Percentiles rank a stretch among this genome's conserved stretches.
Conservation (phyloP, 2,329 filamentous ascomycete species). For the Hansfordia pulvinata region DNA sequence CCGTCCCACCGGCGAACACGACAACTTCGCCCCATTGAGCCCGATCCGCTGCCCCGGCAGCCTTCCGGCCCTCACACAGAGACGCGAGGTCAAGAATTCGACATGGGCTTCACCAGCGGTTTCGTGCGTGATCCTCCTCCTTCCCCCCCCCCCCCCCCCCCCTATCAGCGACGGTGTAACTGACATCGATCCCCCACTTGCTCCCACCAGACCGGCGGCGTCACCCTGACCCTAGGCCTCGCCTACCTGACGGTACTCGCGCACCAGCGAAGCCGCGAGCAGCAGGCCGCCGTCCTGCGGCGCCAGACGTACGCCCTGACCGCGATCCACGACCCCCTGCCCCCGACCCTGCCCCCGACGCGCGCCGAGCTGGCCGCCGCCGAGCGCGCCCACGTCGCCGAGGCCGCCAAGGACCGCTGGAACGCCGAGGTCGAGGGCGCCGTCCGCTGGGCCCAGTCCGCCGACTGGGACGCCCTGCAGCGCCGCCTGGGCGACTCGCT, state of each 20-base stretch:
- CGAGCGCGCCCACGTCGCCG: constrained; percentile 41
- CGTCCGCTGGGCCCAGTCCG: constrained; percentile 51
- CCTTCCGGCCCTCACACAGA: too few relatives aligned
- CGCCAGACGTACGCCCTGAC: constrained; percentile 41
- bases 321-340: constrained; percentile 32
- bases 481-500: too few relatives aligned
- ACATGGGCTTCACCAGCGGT: constrained; percentile 62
- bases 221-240: constrained; percentile 60
- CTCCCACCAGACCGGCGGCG: constrained; percentile 50
- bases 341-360: constrained; percentile 31
- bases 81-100: constrained; percentile 12
- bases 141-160: not conserved
- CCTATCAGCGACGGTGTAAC: constrained; percentile 1
- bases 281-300: constrained; percentile 41
- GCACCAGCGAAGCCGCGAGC: constrained; percentile 54
- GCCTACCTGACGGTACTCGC: constrained; percentile 60
- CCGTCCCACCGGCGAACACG: too few relatives aligned
- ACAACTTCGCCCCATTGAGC: too few relatives aligned
- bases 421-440: constrained; percentile 59
- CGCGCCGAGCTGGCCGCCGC: constrained; percentile 35
- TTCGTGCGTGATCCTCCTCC: constrained; percentile 41
- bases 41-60: too few relatives aligned
- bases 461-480: constrained; percentile 50
- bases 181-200: constrained; percentile 2
- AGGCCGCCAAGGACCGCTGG: constrained; percentile 64